Percentiles rank a stretch among this genome's conserved stretches.
phyloP scores from a whole-genome alignment of 257 asterid genomes.

The Gentiana straminea region DNA sequence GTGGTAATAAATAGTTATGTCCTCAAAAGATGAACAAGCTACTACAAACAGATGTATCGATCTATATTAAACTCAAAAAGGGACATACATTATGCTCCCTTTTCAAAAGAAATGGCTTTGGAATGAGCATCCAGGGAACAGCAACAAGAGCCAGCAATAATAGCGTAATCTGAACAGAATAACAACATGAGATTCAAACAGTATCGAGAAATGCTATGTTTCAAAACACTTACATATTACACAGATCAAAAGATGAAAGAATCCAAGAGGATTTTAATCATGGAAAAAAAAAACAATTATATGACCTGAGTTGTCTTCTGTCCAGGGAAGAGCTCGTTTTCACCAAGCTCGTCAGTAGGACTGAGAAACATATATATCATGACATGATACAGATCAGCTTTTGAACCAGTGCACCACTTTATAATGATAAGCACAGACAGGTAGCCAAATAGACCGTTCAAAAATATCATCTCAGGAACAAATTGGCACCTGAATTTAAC shows the following conservation, averaged over 20 bases:
- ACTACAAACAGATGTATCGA: not conserved
- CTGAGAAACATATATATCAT: slow-evolving; percentile 99
- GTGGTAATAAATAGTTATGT: not conserved
- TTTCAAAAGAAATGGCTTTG: slow-evolving; percentile 86
- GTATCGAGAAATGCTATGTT: slow-evolving; percentile 4
- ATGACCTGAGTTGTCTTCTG: slow-evolving; percentile 81
- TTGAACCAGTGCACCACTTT: slow-evolving; percentile 93
- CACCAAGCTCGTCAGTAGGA: slow-evolving; percentile 91
- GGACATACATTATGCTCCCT: slow-evolving; percentile 56
- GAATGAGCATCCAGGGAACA: slow-evolving; percentile 99
- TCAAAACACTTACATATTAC: not conserved
- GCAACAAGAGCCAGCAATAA: slow-evolving; percentile 69
- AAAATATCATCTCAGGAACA: slow-evolving; percentile 82
- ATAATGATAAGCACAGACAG: slow-evolving; percentile 76
- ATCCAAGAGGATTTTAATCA: slow-evolving; percentile 3
- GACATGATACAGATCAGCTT: slow-evolving; percentile 94
- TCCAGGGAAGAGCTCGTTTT: slow-evolving; percentile 85
- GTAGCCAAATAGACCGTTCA: slow-evolving; percentile 87
- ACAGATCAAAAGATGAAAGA: not conserved
- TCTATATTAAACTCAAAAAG: slow-evolving; percentile 7
- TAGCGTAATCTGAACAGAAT: slow-evolving; percentile 51
- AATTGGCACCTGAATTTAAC: slow-evolving; percentile 83
- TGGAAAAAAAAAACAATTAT: too few species aligned
- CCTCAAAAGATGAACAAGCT: too few species aligned
- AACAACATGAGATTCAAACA: slow-evolving; percentile 9